These are phyloP conservation scores for Vigna trinervia DNA, from an alignment of 306 rosid species.

Conservation along the genomic window DNA sequence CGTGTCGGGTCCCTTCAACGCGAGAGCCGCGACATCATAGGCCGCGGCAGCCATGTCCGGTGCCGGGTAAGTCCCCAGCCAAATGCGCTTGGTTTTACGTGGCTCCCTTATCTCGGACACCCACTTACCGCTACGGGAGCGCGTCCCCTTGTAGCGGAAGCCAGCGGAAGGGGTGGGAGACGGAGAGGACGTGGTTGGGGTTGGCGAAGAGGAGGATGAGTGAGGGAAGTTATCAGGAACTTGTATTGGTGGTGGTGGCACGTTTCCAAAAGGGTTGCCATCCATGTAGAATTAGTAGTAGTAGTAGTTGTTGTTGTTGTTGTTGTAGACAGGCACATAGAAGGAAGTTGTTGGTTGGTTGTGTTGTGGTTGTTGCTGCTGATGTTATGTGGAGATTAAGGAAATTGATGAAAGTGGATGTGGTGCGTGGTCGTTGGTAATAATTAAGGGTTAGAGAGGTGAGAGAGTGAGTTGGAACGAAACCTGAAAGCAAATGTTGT, in stretches of 20 bases:
- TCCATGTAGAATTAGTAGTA: constrained; percentile 41
- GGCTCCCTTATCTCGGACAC: constrained; percentile 98
- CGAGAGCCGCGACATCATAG: constrained; percentile 89
- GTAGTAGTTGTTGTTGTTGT: background rate
- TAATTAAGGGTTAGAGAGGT: constrained; percentile 10
- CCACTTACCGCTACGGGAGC: constrained; percentile 89
- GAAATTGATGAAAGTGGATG: constrained; percentile 8
- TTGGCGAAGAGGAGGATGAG: constrained; percentile 33
- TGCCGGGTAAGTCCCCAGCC: constrained; percentile 88
- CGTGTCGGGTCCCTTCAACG: constrained; percentile 76
- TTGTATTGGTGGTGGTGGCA: constrained; percentile 38
- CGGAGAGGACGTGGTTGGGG: constrained; percentile 37
- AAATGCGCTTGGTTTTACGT: constrained; percentile 81
- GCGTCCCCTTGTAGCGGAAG: constrained; percentile 65
- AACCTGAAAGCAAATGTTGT: background rate
- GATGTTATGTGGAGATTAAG: constrained; percentile 4
- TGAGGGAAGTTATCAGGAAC: background rate
- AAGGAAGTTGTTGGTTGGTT: background rate
- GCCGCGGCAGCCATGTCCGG: constrained; percentile 98
- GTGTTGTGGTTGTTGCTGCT: background rate
- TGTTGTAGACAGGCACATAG: background rate
- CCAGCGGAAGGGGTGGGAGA: constrained; percentile 22
- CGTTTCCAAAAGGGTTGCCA: constrained; percentile 27
- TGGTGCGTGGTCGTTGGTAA: background rate
- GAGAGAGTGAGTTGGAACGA: background rate